These are phyloP conservation scores for Xylaria hypoxylon DNA, from an alignment of 2,329 filamentous ascomycete genomes.

Conservation along the genomic window DNA sequence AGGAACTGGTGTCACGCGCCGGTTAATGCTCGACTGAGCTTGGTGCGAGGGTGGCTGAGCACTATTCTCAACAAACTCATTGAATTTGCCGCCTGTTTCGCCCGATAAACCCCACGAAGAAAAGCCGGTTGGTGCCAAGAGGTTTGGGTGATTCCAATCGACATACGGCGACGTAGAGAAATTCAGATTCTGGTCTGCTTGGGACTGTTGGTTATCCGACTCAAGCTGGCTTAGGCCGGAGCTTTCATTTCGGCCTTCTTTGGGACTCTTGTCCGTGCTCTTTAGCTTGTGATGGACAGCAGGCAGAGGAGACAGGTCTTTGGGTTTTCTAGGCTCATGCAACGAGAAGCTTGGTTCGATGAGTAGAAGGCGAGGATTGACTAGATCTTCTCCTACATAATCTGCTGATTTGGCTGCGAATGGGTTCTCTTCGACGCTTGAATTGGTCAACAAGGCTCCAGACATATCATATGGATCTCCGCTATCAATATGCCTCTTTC, in stretches of 20 bases:
- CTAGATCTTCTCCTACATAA: background rate
- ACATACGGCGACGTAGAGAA: background rate
- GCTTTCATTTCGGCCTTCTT: background rate
- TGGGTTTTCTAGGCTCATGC: background rate
- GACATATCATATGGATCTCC: slow-evolving; percentile 35
- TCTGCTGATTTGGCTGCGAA: background rate
- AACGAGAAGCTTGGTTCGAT: background rate
- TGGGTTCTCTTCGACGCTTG: background rate
- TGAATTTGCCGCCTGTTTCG: background rate
- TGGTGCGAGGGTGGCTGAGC: background rate
- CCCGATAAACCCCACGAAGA: background rate
- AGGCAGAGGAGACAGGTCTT: background rate
- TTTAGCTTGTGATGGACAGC: background rate
- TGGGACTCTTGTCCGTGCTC: background rate
- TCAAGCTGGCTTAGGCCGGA: background rate
- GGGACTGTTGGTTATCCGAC: background rate
- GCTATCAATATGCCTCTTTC: background rate
- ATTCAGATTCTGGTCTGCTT: background rate
- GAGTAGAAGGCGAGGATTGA: background rate
- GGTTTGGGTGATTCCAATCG: background rate
- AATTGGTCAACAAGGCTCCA: slow-evolving; percentile 24
- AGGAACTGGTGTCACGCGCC: slow-evolving; percentile 36
- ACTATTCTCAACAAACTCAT: background rate
- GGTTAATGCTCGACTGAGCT: background rate
- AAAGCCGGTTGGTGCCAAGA: background rate